Conservation (phyloP, 345 rosid species). For the Arabis alpina region DNA sequence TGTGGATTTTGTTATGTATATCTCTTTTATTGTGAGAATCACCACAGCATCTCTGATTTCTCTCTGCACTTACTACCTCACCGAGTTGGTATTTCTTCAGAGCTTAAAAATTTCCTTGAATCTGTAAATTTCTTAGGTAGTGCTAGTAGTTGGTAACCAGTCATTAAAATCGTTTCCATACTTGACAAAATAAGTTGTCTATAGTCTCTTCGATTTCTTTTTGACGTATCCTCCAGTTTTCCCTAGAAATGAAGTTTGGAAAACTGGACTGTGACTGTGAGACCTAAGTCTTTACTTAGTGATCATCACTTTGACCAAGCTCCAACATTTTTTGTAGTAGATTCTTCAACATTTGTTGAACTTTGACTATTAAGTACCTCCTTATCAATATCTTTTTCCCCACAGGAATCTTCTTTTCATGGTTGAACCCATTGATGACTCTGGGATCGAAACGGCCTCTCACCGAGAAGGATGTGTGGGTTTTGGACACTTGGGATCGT, state of each 20-base stretch:
- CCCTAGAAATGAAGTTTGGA: background rate
- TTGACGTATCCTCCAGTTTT: slow-evolving; percentile 17
- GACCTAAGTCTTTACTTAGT: slow-evolving; percentile 15
- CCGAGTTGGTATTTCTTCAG: slow-evolving; percentile 20
- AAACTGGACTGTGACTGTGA: slow-evolving; percentile 18
- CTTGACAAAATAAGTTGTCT: slow-evolving; percentile 6
- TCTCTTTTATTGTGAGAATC: slow-evolving; percentile 28
- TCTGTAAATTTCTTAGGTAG: slow-evolving; percentile 3
- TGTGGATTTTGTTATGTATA: slow-evolving; percentile 21
- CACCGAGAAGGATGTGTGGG: slow-evolving; percentile 95
- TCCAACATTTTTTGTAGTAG: slow-evolving; percentile 2
- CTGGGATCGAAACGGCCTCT: slow-evolving; percentile 85
- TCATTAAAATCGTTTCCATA: background rate
- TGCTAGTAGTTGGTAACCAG: background rate
- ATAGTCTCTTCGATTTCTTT: slow-evolving; percentile 9
- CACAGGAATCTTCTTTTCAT: slow-evolving; percentile 67
- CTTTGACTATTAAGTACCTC: slow-evolving; percentile 14
- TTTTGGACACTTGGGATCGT: slow-evolving; percentile 88
- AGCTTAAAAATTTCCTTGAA: background rate
- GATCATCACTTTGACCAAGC: slow-evolving; percentile 25
- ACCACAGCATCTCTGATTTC: slow-evolving; percentile 19
- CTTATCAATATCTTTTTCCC: background rate
- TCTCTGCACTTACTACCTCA: slow-evolving; percentile 12
- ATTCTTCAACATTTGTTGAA: slow-evolving; percentile 27
- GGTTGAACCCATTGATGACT: slow-evolving; percentile 93